Evolutionary conservation across 768 basidiomycete genomes (phyloP).

Genomic region (Infundibulicybe gibba): DNA sequence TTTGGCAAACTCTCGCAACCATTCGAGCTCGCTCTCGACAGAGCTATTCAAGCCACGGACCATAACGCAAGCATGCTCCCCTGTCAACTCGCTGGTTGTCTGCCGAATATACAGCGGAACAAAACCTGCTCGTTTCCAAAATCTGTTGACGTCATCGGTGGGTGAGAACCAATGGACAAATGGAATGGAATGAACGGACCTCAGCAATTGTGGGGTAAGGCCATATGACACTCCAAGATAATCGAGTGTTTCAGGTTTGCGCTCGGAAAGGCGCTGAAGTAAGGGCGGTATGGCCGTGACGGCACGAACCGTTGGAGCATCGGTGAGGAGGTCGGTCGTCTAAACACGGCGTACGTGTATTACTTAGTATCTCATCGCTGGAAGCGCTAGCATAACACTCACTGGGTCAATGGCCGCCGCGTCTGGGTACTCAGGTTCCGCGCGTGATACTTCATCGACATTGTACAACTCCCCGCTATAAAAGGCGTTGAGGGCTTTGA

Average conservation of each 20-base stretch:
- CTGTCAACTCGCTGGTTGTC: slow-evolving; percentile 91
- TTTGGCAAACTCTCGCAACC: slow-evolving; percentile 87
- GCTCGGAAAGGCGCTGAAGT: slow-evolving; percentile 84
- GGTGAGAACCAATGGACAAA: no score
- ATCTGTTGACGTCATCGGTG: slow-evolving; percentile 35
- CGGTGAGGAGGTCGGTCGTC: slow-evolving; percentile 61
- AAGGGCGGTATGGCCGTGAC: slow-evolving; percentile 86
- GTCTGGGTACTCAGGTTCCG: slow-evolving; percentile 60
- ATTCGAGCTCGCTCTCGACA: slow-evolving; percentile 59
- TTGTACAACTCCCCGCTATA: slow-evolving; percentile 93
- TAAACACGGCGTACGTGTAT: slow-evolving; percentile 11
- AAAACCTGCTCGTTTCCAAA: slow-evolving; percentile 95
- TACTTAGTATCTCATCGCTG: no score
- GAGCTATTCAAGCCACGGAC: slow-evolving; percentile 77
- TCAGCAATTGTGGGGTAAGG: slow-evolving; percentile 78
- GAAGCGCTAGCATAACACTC: slow-evolving; percentile 8
- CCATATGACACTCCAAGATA: slow-evolving; percentile 98
- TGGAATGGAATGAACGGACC: slow-evolving; percentile 29
- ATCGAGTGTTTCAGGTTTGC: slow-evolving; percentile 86
- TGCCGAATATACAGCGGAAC: slow-evolving; percentile 92
- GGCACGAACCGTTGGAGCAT: slow-evolving; percentile 71
- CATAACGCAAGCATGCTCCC: slow-evolving; percentile 97
- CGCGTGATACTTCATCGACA: slow-evolving; percentile 60
- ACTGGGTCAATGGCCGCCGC: slow-evolving; percentile 44
- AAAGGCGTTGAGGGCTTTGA: slow-evolving; percentile 84